Base-by-base conservation (phyloP, 1,284 basidiomycete species). In the Anthracocystis panici-leucophaei region DNA sequence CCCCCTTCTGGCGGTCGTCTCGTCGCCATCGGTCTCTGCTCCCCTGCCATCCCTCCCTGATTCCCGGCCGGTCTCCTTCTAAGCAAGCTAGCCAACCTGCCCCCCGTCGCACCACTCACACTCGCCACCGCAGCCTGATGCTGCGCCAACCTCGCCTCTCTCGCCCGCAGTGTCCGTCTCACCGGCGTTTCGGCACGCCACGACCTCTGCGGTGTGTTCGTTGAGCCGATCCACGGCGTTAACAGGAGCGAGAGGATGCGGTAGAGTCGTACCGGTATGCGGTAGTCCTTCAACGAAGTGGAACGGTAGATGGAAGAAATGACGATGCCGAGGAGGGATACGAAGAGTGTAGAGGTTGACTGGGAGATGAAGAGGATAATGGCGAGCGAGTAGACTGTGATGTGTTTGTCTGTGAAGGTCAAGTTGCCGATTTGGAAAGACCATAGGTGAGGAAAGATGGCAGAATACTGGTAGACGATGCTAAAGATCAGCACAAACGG, bases 371-470 rank as follows among this genome's bases (percentile, higher is more conserved):
- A 44, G 29, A 77, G 58, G 8, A 74, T 51, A 0, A 46, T 5
- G 5, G 50, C 38, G 41, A 74, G 65, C 5, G 58, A 51, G 38
- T 46, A 52, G 18, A 49, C 54, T 6, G 46, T 25, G 51, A 74
- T 68, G 31, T 57, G 41, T 9, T 67, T 35, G 38, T 74, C 71
- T 9, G 57, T 67, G 11, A 71, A 41, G 2, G 27, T 42, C 14
- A 70, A 7, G 12, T 11, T 16, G 23, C 49, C 42, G 56, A 72
- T 10, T 21, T 20, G 35, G 51, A 78, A 46, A 1, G 54, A 53
- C 74, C 74, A 78, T 8, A 55, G 57, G 25, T 64, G 57, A 5
- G 77, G 77, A 16, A 78, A 55, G 57, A 74, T 62, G n/a, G 50
- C 29, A 20, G 49, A 42, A 33, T 75, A 45, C 29, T 78, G 77